Evolutionary conservation across 768 basidiomycete species (phyloP).

Genomic region (Mycena rosella): DNA sequence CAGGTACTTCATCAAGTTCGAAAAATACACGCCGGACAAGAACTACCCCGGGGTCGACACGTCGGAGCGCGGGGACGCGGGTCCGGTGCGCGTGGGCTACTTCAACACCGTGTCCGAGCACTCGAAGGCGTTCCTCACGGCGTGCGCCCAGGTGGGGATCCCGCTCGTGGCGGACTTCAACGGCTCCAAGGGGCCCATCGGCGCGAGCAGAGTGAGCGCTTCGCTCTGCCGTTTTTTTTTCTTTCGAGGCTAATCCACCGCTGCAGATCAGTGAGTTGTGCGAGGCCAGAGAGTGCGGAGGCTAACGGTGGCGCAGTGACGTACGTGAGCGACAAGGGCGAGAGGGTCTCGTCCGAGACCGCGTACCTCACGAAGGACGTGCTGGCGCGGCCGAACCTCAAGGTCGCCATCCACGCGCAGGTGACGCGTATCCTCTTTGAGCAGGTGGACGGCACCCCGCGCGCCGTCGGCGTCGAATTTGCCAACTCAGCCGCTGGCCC

Average conservation of each 20-base stretch:
- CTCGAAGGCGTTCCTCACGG: conserved; percentile 66
- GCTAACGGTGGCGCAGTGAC: conserved; percentile 62
- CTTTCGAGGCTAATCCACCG: background rate
- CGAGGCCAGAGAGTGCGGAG: background rate
- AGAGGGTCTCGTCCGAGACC: conserved; percentile 72
- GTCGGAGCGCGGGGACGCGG: conserved; percentile 60
- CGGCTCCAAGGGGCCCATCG: conserved; percentile 68
- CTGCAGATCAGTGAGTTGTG: conserved; percentile 57
- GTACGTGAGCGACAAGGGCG: conserved; percentile 65
- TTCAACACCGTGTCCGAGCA: conserved; percentile 60
- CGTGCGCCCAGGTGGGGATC: conserved; percentile 67
- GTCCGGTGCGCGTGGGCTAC: conserved; percentile 74
- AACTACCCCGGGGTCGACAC: conserved; percentile 65
- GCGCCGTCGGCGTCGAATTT: conserved; percentile 75
- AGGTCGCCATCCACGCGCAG: conserved; percentile 66
- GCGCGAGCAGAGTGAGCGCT: conserved; percentile 67
- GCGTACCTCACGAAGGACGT: conserved; percentile 78
- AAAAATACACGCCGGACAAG: conserved; percentile 65
- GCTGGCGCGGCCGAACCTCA: conserved; percentile 74
- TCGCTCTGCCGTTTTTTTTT: background rate
- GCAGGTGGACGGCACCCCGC: conserved; percentile 49
- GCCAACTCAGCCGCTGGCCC: conserved; percentile 51
- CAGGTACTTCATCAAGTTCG: conserved; percentile 80
- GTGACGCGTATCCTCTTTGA: conserved; percentile 74
- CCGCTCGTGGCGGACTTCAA: conserved; percentile 75